These are phyloP conservation scores for Aspergillus heteromorphus DNA, from an alignment of 495 filamentous ascomycete genomes.

Conservation along the genomic window DNA sequence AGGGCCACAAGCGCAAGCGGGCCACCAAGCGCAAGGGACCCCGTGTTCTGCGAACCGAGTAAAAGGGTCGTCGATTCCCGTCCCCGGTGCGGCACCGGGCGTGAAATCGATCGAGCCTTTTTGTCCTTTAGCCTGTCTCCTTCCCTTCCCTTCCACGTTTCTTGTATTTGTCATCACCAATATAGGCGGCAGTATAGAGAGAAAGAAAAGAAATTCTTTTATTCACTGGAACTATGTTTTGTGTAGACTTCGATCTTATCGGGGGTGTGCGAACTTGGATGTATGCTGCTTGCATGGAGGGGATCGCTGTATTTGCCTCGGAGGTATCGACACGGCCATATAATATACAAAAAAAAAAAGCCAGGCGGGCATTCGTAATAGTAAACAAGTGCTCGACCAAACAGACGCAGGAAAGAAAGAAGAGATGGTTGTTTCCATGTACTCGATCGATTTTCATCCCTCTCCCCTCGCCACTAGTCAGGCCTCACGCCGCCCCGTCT, in stretches of 20 bases:
- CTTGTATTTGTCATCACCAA: conserved; percentile 11
- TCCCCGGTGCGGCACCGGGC: not conserved
- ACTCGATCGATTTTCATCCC: no score
- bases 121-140: conserved; percentile 4
- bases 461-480: no score
- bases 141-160: conserved; percentile 9
- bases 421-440: not conserved
- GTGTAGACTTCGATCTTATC: no score
- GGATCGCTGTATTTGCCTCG: not conserved
- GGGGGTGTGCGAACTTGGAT: no score
- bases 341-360: not conserved
- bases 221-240: not conserved
- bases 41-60: conserved; percentile 79
- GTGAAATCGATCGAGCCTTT: conserved; percentile 2
- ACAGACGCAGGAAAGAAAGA: not conserved
- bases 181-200: conserved; percentile 3
- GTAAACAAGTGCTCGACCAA: not conserved
- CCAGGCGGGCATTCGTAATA: no score
- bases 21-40: conserved; percentile 71
- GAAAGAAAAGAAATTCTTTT: not conserved
- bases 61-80: conserved; percentile 20
- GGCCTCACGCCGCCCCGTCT: no score
- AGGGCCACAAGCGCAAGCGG: conserved; percentile 92
- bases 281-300: no score
- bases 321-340: not conserved